Base-by-base conservation (phyloP, 164 flowering plant genomes). In the Nymphaea thermarum region DNA sequence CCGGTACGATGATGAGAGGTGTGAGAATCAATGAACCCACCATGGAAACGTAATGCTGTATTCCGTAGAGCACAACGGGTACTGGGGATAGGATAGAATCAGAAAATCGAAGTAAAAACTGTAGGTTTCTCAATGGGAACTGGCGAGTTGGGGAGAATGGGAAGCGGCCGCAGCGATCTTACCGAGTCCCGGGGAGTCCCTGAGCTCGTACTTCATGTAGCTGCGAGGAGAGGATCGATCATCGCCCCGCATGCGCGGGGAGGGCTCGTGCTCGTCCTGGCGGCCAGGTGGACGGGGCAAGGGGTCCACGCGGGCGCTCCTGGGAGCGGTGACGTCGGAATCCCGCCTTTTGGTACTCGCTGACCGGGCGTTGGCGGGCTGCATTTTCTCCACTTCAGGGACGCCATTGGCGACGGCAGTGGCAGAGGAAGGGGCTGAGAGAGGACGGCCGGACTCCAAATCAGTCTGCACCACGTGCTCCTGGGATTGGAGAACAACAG, bases 121-220 rank as follows among this genome's bases (percentile, higher is more conserved):
- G 36, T 25, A 25, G 36, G 36, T 18, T 45, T 4, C 57, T 61
- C 11, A n/a, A 61, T 64, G 36, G 1, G 25, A 66, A 66, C 8
- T 59, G 7, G 5, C 42, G 36, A 15, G 15, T 65, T 36, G 7
- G 0, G 25, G 11, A 41, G 2, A 44, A 18, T 6, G 43, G 15
- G 15, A 72, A 53, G 18, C 42, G 10, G 42, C 43, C 43, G n/a
- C 55, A 65, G 44, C 6, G 67, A 63, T 64, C 86, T 77, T 66
- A 94, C 99, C 96, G 10, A 94, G 85, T 41, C 99, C 99, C 68
- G 99, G 99, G 1, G 86, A 76, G 73, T 94, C 99, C 77, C 99
- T 84, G 60, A 90, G 91, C 79, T 88, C 93, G 67, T 94, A 91
- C 82, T 90, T 94, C 98, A 94, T 85, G 76, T 87, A 73, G 43